phyloP scores from a whole-genome alignment of 176 grass and related monocot genomes.

The Pharus latifolius region DNA sequence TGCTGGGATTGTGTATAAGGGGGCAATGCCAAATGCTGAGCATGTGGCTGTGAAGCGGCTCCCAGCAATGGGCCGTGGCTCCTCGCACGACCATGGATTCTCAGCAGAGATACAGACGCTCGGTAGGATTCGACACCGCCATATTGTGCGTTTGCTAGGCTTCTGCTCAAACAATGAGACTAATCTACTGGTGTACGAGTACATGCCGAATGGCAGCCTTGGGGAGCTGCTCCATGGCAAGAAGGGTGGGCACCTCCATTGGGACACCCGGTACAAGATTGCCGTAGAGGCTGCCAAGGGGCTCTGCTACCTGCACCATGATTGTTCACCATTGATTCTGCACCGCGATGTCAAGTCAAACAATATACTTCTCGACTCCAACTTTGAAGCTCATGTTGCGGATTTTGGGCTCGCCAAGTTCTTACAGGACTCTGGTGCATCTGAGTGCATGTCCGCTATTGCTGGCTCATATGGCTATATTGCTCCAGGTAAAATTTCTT shows the following conservation, averaged over 20 bases:
- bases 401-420: slow-evolving; percentile 88
- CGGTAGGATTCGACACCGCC: slow-evolving; percentile 88
- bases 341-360: slow-evolving; percentile 97
- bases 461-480: slow-evolving; percentile 98
- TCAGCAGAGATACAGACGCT: slow-evolving; percentile 93
- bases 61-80: slow-evolving; percentile 57
- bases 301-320: slow-evolving; percentile 96
- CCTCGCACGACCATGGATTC: slow-evolving; percentile 93
- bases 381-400: slow-evolving; percentile 86
- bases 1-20: slow-evolving; percentile 95
- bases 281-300: slow-evolving; percentile 90
- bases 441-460: slow-evolving; percentile 95
- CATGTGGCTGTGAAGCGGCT: slow-evolving; percentile 88
- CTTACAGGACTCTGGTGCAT: slow-evolving; percentile 61
- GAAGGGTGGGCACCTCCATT: slow-evolving; percentile 71
- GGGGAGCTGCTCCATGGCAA: slow-evolving; percentile 95
- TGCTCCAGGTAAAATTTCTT: slow-evolving; percentile 58
- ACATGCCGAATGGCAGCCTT: slow-evolving; percentile 95
- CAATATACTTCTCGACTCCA: slow-evolving; percentile 88
- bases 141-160: slow-evolving; percentile 81
- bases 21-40: slow-evolving; percentile 66
- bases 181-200: slow-evolving; percentile 89
- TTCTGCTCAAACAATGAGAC: slow-evolving; percentile 98
- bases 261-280: slow-evolving; percentile 84
- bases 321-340: slow-evolving; percentile 84